Conservation (phyloP, 139 green algal genomes). For the Monoraphidium neglectum region DNA sequence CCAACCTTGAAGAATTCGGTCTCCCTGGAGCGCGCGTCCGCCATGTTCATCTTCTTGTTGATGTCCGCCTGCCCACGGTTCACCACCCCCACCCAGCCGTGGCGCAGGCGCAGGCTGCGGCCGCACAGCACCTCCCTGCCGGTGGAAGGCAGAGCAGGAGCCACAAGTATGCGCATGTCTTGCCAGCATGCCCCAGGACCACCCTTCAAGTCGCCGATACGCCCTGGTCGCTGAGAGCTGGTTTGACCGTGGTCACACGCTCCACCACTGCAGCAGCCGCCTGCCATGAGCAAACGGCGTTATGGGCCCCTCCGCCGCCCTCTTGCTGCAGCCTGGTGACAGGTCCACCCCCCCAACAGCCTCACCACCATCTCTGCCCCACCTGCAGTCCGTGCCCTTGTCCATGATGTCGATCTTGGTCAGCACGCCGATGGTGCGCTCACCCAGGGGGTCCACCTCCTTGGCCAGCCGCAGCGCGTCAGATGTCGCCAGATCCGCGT, state of each 20-base stretch:
- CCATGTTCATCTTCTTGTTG: constrained; percentile 80
- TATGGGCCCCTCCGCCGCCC: neutral
- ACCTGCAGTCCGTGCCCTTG: constrained; percentile 84
- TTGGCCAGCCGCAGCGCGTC: constrained; percentile 94
- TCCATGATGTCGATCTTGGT: constrained; percentile 99
- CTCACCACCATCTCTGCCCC: neutral
- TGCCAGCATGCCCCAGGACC: too few species aligned
- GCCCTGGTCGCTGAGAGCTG: neutral
- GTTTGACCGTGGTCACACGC: neutral
- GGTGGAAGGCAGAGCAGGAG: constrained; percentile 11
- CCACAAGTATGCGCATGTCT: too few species aligned
- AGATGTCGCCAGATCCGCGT: constrained; percentile 93
- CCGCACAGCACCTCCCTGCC: constrained; percentile 82
- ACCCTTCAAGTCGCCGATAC: too few species aligned
- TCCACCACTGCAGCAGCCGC: neutral
- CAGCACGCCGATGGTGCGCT: constrained; percentile 72
- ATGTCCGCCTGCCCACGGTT: constrained; percentile 94
- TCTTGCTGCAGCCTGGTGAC: neutral
- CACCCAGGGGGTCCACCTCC: constrained; percentile 79
- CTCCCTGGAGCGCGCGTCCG: constrained; percentile 67
- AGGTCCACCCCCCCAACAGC: neutral
- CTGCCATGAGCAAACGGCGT: neutral
- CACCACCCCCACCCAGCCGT: constrained; percentile 94
- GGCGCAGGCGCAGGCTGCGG: constrained; percentile 69
- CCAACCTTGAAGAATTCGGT: constrained; percentile 80